Conservation (phyloP, 75 land plant species). For the Adiantum capillusveneris region DNA sequence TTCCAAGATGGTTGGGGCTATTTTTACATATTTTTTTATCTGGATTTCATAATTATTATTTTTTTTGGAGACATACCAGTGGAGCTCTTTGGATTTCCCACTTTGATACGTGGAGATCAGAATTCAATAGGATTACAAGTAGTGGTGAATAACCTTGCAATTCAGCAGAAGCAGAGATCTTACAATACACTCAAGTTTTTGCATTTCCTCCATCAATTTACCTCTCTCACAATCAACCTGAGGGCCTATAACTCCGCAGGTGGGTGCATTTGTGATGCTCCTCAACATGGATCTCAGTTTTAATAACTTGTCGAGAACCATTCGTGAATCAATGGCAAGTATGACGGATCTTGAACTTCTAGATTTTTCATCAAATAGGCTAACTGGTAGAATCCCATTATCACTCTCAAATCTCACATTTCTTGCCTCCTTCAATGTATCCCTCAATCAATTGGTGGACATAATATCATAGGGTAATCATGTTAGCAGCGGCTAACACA, state of each 20-base stretch:
- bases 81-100: conserved; percentile 28
- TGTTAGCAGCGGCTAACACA: no score
- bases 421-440: conserved; percentile 44
- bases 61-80: conserved; percentile 34
- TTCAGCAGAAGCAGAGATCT: conserved; percentile 24
- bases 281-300: conserved; percentile 36
- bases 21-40: conserved; percentile 20
- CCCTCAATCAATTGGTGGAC: conserved; percentile 41
- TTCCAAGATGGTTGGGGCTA: conserved; percentile 36
- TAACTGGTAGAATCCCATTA: conserved; percentile 46
- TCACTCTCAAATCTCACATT: conserved; percentile 28
- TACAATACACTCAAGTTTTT: conserved; percentile 42
- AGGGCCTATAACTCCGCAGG: conserved; percentile 34
- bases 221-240: conserved; percentile 33
- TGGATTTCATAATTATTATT: conserved; percentile 49
- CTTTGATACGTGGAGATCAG: conserved; percentile 21
- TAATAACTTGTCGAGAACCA: conserved; percentile 36
- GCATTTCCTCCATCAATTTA: conserved; percentile 49
- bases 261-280: conserved; percentile 34
- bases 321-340: conserved; percentile 35
- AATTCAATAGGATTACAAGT: conserved; percentile 4
- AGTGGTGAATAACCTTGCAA: conserved; percentile 24
- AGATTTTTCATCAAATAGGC: conserved; percentile 47
- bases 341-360: conserved; percentile 40
- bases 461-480: conserved; percentile 37